Conservation (phyloP, 2,329 filamentous ascomycete species). For the Colletotrichum sp. region DNA sequence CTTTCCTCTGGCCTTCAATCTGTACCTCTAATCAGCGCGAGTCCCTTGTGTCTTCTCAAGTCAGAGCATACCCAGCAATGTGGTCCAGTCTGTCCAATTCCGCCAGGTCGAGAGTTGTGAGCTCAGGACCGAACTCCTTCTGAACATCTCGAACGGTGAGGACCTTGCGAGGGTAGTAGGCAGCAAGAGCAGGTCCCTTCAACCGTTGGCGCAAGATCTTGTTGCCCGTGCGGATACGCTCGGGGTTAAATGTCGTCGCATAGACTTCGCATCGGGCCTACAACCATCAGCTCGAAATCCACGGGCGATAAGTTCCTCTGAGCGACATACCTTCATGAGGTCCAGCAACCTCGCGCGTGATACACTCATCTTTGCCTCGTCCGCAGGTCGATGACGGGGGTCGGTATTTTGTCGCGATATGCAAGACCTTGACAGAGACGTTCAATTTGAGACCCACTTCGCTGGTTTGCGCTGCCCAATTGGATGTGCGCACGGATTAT, state of each 20-base stretch:
- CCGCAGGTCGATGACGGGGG: constrained; percentile 10
- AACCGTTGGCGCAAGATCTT: constrained; percentile 90
- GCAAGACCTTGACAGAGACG: constrained; percentile 4
- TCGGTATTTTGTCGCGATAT: constrained; percentile 6
- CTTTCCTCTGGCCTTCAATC: constrained; percentile 82
- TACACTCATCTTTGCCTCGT: constrained; percentile 60
- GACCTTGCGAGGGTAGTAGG: constrained; percentile 85
- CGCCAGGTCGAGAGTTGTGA: constrained; percentile 73
- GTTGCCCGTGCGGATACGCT: constrained; percentile 81
- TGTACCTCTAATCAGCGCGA: constrained; percentile 34
- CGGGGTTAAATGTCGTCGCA: constrained; percentile 87
- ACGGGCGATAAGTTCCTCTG: background rate
- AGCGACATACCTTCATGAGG: constrained; percentile 72
- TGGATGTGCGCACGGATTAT: background rate
- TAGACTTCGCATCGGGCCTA: constrained; percentile 93
- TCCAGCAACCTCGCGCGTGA: constrained; percentile 67
- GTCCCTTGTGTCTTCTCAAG: background rate
- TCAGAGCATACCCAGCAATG: constrained; percentile 62
- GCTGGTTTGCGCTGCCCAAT: background rate
- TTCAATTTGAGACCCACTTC: background rate
- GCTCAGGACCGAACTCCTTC: constrained; percentile 67
- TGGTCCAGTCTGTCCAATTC: constrained; percentile 82
- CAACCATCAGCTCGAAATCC: background rate
- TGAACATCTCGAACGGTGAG: constrained; percentile 76
- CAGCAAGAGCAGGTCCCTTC: constrained; percentile 78